Evolutionary conservation across 148 eudicot species (phyloP), one percentile per base, ranked within the genome.

Genomic region (Polygonum maritimum): DNA sequence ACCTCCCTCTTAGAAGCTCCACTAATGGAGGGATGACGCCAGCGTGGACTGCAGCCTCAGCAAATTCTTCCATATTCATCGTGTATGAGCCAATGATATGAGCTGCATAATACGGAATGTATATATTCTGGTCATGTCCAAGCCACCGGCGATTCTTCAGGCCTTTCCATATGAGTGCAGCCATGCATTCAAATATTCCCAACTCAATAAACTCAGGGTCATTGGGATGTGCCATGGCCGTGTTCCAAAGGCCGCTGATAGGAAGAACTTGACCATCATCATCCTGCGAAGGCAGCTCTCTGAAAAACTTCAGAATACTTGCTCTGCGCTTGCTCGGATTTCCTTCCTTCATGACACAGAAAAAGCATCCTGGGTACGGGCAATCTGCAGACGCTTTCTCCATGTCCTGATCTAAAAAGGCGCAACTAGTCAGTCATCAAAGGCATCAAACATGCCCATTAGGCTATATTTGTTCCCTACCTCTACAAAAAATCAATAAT

Each of bases 181-280:
- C 75, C 98, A 91, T 92, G 90, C 98, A 96, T 74, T 91, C 91
- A 70, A 92, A 96, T 55, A 96, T 92, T 16, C 99, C 99, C 76
- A 96, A 82, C 77, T 96, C 97, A 69, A 92, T 92, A 83, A 95
- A 95, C 82, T 95, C 99, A 0, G 99, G 99, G 67, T 95, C 99
- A 75, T 95, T 95, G 44, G 97, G 99, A 82, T 95, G 99, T 57
- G 99, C 96, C 99, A 95, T 95, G 57, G 99, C 99, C 40, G 99
- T 95, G 84, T 95, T 95, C 99, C 99, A 95, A 52, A 95, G 96
- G 83, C 96, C 96, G 74, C 97, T 95, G 47, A 95, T 95, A 47
- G 99, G 99, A 55, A 95, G 96, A 79, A 95, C 99, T 77, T 90
- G 97, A 69, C 97, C 97, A 79, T 95, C 97, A 48, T 92, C 99